Conservation (phyloP, 768 basidiomycete species). For the Flagelloscypha sp. region DNA sequence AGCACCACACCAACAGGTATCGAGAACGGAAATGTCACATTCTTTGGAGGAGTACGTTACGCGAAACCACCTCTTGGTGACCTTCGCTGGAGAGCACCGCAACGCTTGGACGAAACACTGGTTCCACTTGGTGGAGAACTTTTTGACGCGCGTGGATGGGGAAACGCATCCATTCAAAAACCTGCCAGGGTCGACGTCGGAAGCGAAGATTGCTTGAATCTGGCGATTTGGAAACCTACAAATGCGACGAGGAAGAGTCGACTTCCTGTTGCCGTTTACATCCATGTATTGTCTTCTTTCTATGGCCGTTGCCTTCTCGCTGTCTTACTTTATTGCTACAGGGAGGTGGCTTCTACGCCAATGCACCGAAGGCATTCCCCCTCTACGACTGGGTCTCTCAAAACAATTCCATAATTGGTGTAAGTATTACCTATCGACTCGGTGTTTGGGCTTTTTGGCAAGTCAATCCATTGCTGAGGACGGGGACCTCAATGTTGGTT, state of each 20-base stretch:
- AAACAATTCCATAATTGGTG: slow-evolving; percentile 14
- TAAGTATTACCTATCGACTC: slow-evolving; percentile 13
- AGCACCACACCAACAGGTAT: slow-evolving; percentile 28
- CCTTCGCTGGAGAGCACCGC: slow-evolving; percentile 26
- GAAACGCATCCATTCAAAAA: slow-evolving; percentile 22
- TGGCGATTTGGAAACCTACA: slow-evolving; percentile 33
- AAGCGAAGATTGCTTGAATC: slow-evolving; percentile 31
- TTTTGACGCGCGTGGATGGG: slow-evolving; percentile 18
- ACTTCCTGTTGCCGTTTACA: slow-evolving; percentile 25
- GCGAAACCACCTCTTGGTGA: slow-evolving; percentile 26
- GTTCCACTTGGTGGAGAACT: slow-evolving; percentile 3
- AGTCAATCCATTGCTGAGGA: slow-evolving; percentile 19
- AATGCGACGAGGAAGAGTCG: slow-evolving; percentile 21
- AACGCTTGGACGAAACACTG: slow-evolving; percentile 18
- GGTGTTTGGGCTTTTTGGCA: slow-evolving; percentile 19
- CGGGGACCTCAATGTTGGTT: slow-evolving; percentile 24
- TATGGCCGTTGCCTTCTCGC: slow-evolving; percentile 10
- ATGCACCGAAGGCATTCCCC: slow-evolving; percentile 22
- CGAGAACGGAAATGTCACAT: slow-evolving; percentile 17
- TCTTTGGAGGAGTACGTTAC: slow-evolving; percentile 27
- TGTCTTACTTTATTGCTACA: background rate
- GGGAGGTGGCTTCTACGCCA: slow-evolving; percentile 12
- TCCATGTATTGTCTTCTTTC: slow-evolving; percentile 10
- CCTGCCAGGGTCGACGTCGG: slow-evolving; percentile 25
- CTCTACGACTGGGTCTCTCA: slow-evolving; percentile 24